Evolutionary conservation across 371 early-diverging fungal species (phyloP).

Genomic region (Dichotomocladium elegans): DNA sequence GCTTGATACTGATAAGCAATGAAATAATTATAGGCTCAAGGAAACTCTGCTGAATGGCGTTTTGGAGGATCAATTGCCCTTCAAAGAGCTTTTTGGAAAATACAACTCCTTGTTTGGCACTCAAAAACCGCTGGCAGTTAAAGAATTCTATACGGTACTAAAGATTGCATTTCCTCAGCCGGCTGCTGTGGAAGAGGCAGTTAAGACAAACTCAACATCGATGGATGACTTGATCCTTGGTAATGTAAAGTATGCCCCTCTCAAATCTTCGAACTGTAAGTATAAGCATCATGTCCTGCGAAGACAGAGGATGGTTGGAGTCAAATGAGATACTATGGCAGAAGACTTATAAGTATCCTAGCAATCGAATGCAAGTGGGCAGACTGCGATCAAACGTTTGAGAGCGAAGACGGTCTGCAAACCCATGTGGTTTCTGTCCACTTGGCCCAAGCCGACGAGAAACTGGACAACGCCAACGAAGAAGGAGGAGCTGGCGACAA

Average conservation of each 20-base stretch:
- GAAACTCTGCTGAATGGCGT: constrained; percentile 26
- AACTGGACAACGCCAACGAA: not conserved
- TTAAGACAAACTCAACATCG: not conserved
- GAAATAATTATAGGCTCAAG: constrained; percentile 27
- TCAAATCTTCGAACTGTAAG: constrained; percentile 12
- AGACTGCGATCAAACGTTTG: constrained; percentile 42
- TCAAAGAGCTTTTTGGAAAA: constrained; percentile 31
- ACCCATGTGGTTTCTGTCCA: not conserved
- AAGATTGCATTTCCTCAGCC: constrained; percentile 52
- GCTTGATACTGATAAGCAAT: not conserved
- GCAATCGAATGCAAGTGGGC: constrained; percentile 45
- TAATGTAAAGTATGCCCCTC: constrained; percentile 20
- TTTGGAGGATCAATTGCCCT: constrained; percentile 22
- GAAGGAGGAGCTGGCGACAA: not conserved
- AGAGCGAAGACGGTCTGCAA: constrained; percentile 13
- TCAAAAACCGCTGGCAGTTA: constrained; percentile 37
- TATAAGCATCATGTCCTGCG: not conserved
- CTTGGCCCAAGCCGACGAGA: not conserved
- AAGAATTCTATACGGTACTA: constrained; percentile 43
- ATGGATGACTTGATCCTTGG: constrained; percentile 6
- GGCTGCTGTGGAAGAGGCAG: constrained; percentile 16
- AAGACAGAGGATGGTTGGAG: not conserved
- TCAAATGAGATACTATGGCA: not conserved
- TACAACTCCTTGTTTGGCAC: constrained; percentile 36
- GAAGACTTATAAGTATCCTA: too few species aligned